Base-by-base conservation (phyloP, 2,329 filamentous ascomycete genomes). In the Orbilia oligospora region DNA sequence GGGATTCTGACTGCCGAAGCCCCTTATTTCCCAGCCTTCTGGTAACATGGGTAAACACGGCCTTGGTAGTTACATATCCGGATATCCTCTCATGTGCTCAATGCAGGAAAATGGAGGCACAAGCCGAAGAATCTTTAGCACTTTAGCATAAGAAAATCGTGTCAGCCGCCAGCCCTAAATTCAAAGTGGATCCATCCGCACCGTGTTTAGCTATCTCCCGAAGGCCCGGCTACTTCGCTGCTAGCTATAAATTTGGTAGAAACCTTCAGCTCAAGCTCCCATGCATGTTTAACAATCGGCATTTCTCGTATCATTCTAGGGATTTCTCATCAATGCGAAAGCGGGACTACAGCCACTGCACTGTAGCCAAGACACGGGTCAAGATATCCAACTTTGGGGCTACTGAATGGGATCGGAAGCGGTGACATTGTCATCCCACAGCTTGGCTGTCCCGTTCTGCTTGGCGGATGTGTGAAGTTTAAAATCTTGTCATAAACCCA, bases 321-420 rank as follows among this genome's bases (percentile, higher is more conserved):
- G 30, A 36, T 58, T 58, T 58, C 53, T 58, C 53, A 58, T 58
- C 53, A 58, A 58, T 36, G n/a, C 53, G 18, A 30, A 27, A 58
- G 9, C 30, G 24, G 41, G 14, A 46, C 20, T 56, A 38, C 30
- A 56, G n/a, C 30, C 30, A 38, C 27, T 18, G 8, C 27, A 36
- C n/a, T 14, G 9, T 8, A 30, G 53, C n/a, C 53, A 58, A 58
- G 53, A 58, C 30, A 22, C n/a, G 53, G 53, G n/a, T 58, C 30
- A 58, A 58, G 53, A 58, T 36, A 14, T 22, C 30, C 53, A 58
- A 38, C 53, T 38, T 58, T 30, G 6, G 27, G 14, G 22, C 12
- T 4, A 20, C 20, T 14, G 30, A 36, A 58, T 20, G n/a, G 33
- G 6, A n/a, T n/a, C 30, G 38, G 27, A 30, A 10, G 51, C 53